A percentile compares a stretch with the other conserved stretches of the same genome.
Conservation (phyloP, 2,329 filamentous ascomycete genomes). For the Diaporthe longicolla region DNA sequence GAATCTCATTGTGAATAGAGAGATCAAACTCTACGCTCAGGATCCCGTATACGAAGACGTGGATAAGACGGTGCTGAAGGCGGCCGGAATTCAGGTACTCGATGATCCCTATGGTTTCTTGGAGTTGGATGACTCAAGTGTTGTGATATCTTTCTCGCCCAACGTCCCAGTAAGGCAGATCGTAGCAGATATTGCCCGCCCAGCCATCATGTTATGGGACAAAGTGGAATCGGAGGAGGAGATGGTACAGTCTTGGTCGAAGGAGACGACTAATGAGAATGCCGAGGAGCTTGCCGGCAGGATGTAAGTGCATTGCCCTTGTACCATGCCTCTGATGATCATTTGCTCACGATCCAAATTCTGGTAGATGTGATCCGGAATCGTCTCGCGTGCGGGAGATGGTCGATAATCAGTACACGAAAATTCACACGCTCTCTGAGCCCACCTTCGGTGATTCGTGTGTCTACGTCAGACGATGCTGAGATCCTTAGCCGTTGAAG, state of each 20-base stretch:
- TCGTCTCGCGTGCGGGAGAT: not conserved
- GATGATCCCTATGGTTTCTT: not conserved
- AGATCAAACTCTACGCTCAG: not conserved
- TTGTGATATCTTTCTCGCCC: not conserved
- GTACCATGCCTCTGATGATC: not conserved
- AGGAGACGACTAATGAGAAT: not conserved
- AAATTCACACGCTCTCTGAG: not conserved
- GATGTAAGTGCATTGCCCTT: not conserved
- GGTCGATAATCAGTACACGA: not conserved
- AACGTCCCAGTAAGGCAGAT: conserved; percentile 16
- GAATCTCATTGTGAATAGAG: not conserved
- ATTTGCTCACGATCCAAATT: not conserved
- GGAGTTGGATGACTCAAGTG: conserved; percentile 4
- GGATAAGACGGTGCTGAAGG: not conserved
- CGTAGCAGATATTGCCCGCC: conserved; percentile 13
- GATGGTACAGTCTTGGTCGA: not conserved
- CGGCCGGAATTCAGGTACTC: not conserved
- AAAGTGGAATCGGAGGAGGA: not conserved
- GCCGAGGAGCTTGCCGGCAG: not conserved
- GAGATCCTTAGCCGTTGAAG: no score
- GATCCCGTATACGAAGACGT: not conserved
- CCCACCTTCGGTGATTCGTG: no score
- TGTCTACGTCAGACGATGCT: no score
- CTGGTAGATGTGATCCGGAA: conserved; percentile 5
- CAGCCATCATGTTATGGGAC: conserved; percentile 3